phyloP scores from a whole-genome alignment of 305 asterid genomes.

The Caryopteris hybrid region DNA sequence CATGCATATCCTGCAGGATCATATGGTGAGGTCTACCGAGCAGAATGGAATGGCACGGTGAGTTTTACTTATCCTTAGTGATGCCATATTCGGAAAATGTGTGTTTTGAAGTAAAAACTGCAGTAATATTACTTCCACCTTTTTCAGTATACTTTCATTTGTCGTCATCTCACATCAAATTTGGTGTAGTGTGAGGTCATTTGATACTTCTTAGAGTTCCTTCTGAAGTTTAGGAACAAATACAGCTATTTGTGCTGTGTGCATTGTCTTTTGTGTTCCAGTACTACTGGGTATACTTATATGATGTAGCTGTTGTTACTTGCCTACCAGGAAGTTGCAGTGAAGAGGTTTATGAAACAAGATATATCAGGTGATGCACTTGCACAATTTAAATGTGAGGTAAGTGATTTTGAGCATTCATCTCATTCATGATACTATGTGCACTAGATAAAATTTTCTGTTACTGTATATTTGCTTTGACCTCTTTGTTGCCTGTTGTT shows the following conservation, averaged over 20 bases:
- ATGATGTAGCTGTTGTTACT: slow-evolving; percentile 5
- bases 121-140: background rate
- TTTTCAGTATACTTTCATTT: background rate
- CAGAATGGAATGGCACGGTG: slow-evolving; percentile 98
- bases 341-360: slow-evolving; percentile 95
- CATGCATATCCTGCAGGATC: slow-evolving; percentile 61
- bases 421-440: background rate
- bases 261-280: background rate
- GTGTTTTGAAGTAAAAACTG: background rate
- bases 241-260: background rate
- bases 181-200: slow-evolving; percentile 3
- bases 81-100: slow-evolving; percentile 5
- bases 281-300: background rate
- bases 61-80: slow-evolving; percentile 26
- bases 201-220: background rate
- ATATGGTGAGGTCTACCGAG: slow-evolving; percentile 94
- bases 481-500: slow-evolving; percentile 12
- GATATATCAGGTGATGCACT: slow-evolving; percentile 96
- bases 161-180: background rate
- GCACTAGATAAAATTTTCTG: slow-evolving; percentile 1
- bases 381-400: slow-evolving; percentile 84
- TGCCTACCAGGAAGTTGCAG: slow-evolving; percentile 92
- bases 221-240: background rate
- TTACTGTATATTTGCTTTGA: slow-evolving; percentile 13
- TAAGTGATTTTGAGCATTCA: slow-evolving; percentile 27